Evolutionary conservation across 768 basidiomycete genomes (phyloP).

Genomic region (Macrocybe gigantea): DNA sequence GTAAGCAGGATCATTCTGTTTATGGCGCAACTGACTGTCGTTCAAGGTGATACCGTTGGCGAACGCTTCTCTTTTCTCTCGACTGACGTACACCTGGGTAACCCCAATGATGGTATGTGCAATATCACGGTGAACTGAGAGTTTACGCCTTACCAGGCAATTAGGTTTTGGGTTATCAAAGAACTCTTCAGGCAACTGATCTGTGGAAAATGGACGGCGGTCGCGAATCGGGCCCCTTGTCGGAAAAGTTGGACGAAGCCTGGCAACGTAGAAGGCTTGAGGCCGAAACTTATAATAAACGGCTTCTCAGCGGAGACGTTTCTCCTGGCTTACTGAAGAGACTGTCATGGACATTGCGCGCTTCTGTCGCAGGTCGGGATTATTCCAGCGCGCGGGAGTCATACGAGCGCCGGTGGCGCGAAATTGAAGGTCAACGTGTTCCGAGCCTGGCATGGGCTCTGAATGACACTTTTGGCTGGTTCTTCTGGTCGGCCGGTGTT

Average conservation of each 20-base stretch:
- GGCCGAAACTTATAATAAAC: slow-evolving; percentile 52
- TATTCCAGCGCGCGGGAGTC: slow-evolving; percentile 19
- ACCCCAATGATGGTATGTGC: slow-evolving; percentile 45
- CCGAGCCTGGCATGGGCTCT: slow-evolving; percentile 55
- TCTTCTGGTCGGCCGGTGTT: slow-evolving; percentile 59
- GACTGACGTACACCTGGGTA: slow-evolving; percentile 64
- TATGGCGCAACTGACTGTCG: not conserved
- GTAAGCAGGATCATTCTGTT: slow-evolving; percentile 17
- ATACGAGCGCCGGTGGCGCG: slow-evolving; percentile 38
- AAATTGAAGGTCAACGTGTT: slow-evolving; percentile 34
- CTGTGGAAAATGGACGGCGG: slow-evolving; percentile 59
- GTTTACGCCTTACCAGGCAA: not conserved
- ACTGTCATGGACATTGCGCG: slow-evolving; percentile 34
- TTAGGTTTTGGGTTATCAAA: slow-evolving; percentile 59
- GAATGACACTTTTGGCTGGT: slow-evolving; percentile 50
- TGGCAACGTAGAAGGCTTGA: slow-evolving; percentile 42
- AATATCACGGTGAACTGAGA: not conserved
- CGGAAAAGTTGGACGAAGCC: slow-evolving; percentile 47
- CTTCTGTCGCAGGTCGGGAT: slow-evolving; percentile 16
- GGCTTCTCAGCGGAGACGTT: slow-evolving; percentile 38
- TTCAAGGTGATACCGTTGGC: slow-evolving; percentile 50
- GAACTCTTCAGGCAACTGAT: slow-evolving; percentile 70
- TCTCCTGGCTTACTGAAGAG: slow-evolving; percentile 33
- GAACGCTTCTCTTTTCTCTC: slow-evolving; percentile 49
- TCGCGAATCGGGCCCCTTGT: slow-evolving; percentile 43